Base-by-base conservation (phyloP, 129 eudicot species). In the Escallonia herrerae region DNA sequence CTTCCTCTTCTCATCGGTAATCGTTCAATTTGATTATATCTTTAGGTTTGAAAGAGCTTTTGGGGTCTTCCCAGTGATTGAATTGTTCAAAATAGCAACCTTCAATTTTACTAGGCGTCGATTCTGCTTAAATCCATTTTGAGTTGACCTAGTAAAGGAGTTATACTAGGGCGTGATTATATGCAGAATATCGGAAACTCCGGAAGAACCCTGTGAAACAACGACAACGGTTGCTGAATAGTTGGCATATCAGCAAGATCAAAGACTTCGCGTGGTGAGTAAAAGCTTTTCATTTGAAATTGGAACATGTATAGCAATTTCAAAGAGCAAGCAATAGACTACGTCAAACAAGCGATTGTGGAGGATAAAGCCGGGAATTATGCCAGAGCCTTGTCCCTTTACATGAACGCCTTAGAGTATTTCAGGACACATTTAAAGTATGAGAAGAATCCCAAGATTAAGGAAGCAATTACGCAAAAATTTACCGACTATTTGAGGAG, bases 281-380 rank as follows among this genome's bases (percentile, higher is more conserved):
- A 49, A n/a, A 5, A 7, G 63, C 13, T 40, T 50, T 60, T 67
- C 46, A 38, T 67, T 43, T 62, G 69, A 50, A 40, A 58, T 33
- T 63, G 60, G 22, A 77, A 69, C 63, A 85, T 85, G 93, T 85
- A 85, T 58, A 85, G 93, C 74, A 85, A 85, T 77, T 85, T 85
- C 54, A 85, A 85, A 67, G 93, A 85, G 62, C 87, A 82, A 39
- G 93, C 93, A 50, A 85, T 85, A 49, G 80, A 64, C 15, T 85
- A 82, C 63, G 84, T 85, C 47, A 85, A 85, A 74, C 93, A 85
- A 73, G 93, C 93, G 7, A 86, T 85, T 41, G 81, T 76, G 57
- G 87, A 85, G 74, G 93, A 85, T 50, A 83, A 79, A 44, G 93
- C 87, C 45, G 93, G 87, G 3, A 85, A 85, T 49, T 85, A 85